phyloP scores from a whole-genome alignment of 306 rosid genomes.

The Medicago arabica region DNA sequence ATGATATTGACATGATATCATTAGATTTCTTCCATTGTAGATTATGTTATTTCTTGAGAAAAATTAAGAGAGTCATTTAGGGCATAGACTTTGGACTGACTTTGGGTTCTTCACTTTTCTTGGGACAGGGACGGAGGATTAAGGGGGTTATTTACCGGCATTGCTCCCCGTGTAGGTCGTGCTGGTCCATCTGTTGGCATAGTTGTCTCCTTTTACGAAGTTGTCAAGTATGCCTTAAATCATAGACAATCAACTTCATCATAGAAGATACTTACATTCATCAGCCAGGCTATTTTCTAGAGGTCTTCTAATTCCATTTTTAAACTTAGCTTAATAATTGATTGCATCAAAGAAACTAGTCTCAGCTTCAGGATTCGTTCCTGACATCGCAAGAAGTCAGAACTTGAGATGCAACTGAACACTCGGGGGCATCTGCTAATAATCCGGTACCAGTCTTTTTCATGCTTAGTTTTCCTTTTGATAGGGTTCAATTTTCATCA shows the following conservation, averaged over 20 bases:
- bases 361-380: constrained; percentile 14
- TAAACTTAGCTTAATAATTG: constrained; percentile 29
- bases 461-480: constrained; percentile 4
- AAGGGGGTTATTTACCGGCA: constrained; percentile 82
- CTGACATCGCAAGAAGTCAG: constrained; percentile 42
- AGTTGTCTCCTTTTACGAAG: constrained; percentile 90
- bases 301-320: constrained; percentile 22
- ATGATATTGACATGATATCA: background rate
- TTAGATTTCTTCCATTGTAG: constrained; percentile 19
- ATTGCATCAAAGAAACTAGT: constrained; percentile 25
- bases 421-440: constrained; percentile 4
- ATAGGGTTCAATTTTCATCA: constrained; percentile 34
- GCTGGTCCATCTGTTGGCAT: constrained; percentile 95
- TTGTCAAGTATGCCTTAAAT: constrained; percentile 73
- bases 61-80: constrained; percentile 1
- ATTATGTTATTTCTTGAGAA: constrained; percentile 27
- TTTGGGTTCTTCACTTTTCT: constrained; percentile 13
- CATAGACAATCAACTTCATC: constrained; percentile 48
- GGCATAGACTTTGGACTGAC: constrained; percentile 37
- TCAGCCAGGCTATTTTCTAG: constrained; percentile 20
- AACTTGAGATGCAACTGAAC: constrained; percentile 26
- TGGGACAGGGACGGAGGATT: constrained; percentile 85
- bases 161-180: constrained; percentile 83
- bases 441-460: background rate
- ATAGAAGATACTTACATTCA: constrained; percentile 33